phyloP scores from a whole-genome alignment of 257 asterid genomes.

The Solanum bulbocastanum region DNA sequence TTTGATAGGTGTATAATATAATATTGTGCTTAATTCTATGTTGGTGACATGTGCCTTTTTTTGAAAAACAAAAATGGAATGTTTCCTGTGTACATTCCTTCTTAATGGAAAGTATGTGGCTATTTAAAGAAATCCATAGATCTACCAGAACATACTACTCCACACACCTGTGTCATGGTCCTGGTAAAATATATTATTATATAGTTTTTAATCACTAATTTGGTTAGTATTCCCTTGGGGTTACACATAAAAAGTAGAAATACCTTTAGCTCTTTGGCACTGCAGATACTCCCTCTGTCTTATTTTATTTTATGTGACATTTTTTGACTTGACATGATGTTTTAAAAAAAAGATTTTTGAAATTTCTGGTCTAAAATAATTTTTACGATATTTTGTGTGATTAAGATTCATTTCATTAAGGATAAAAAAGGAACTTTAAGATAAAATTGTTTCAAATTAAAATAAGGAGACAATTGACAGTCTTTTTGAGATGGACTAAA shows the following conservation, averaged over 20 bases:
- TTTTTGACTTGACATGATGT: accelerated
- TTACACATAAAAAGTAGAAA: not conserved
- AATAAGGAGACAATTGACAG: too few species aligned
- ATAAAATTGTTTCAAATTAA: too few species aligned
- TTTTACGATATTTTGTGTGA: too few species aligned
- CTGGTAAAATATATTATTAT: not conserved
- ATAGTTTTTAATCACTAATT: not conserved
- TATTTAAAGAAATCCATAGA: not conserved
- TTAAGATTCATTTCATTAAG: too few species aligned
- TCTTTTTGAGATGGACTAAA: too few species aligned
- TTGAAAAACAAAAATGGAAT: conserved; percentile 5
- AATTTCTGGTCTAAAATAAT: too few species aligned
- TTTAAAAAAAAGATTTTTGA: too few species aligned
- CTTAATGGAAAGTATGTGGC: conserved; percentile 1
- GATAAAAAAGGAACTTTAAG: too few species aligned
- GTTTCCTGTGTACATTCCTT: conserved; percentile 7
- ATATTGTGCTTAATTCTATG: not conserved
- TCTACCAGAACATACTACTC: not conserved
- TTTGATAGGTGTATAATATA: not conserved
- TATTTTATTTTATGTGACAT: too few species aligned
- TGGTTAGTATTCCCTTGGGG: not conserved
- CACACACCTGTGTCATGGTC: conserved; percentile 4
- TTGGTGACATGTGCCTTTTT: not conserved
- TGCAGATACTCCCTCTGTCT: too few species aligned
- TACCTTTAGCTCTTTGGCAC: not conserved